Evolutionary conservation across 2,329 filamentous ascomycete genomes (phyloP).

Genomic region (Phyllosticta paracitricarpa): DNA sequence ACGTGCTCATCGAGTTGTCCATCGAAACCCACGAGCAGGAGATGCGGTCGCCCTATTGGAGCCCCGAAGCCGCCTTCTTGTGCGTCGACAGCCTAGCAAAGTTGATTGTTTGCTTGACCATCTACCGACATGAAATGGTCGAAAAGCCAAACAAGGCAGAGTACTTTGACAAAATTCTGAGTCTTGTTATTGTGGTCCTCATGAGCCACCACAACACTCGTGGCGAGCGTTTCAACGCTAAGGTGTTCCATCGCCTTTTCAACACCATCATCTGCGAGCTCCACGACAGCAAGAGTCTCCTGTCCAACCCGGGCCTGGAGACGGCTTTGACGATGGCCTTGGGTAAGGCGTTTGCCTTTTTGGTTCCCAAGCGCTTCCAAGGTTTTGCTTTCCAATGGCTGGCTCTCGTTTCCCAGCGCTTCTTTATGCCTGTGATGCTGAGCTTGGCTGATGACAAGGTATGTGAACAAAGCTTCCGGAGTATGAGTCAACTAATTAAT

Average conservation of each 20-base stretch:
- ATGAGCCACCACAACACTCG: constrained; percentile 77
- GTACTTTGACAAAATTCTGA: constrained; percentile 69
- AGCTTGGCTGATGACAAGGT: constrained; percentile 50
- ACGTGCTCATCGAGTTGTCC: constrained; percentile 69
- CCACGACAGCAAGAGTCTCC: constrained; percentile 41
- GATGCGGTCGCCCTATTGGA: constrained; percentile 48
- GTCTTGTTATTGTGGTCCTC: constrained; percentile 68
- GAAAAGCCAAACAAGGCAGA: constrained; percentile 53
- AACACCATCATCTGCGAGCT: constrained; percentile 74
- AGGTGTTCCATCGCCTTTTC: constrained; percentile 84
- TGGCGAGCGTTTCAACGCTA: constrained; percentile 73
- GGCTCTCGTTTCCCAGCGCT: constrained; percentile 69
- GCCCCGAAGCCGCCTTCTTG: constrained; percentile 49
- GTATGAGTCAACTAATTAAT: constrained; percentile 35
- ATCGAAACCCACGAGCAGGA: constrained; percentile 69
- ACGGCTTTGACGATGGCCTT: constrained; percentile 63
- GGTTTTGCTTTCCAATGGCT: constrained; percentile 83
- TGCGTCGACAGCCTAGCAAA: constrained; percentile 74
- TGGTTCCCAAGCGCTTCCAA: constrained; percentile 69
- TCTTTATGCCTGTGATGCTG: constrained; percentile 72
- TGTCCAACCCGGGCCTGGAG: constrained; percentile 41
- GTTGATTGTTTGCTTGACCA: constrained; percentile 66
- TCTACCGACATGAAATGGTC: constrained; percentile 54
- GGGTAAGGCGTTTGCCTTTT: constrained; percentile 57
- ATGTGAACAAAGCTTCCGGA: constrained; percentile 40